A percentile compares a stretch with the other conserved stretches of the same genome.
phyloP scores from a whole-genome alignment of 192 early-diverging fungal species.

The Endogone sp. region DNA sequence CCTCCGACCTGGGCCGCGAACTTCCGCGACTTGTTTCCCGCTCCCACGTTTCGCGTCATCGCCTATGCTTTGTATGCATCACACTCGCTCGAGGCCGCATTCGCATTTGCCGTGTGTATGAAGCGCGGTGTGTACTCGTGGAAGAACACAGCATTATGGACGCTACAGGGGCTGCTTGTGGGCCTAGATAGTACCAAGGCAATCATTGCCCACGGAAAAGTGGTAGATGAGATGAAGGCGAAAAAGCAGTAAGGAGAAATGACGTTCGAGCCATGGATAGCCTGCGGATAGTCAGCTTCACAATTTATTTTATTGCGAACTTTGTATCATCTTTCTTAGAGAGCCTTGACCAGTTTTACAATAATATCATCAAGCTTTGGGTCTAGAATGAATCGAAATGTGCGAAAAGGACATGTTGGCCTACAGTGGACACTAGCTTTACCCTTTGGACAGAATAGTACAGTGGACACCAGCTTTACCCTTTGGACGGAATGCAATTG shows the following conservation, averaged over 20 bases:
- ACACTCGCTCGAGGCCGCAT: conserved; percentile 21
- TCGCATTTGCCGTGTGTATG: conserved; percentile 14
- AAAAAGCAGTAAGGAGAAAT: background rate
- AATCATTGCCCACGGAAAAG: background rate
- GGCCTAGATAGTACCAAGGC: conserved; percentile 17
- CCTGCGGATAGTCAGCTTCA: too few relatives aligned
- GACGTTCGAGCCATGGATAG: too few relatives aligned
- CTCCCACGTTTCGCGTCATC: background rate
- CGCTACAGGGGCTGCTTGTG: conserved; percentile 17
- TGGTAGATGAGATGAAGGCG: background rate
- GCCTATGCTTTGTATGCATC: background rate
- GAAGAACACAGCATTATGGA: conserved; percentile 27
- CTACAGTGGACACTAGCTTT: too few relatives aligned
- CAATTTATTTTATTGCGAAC: too few relatives aligned
- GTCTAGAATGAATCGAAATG: too few relatives aligned
- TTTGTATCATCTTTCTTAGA: too few relatives aligned
- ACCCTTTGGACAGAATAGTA: too few relatives aligned
- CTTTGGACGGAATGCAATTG: too few relatives aligned
- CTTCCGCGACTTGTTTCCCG: background rate
- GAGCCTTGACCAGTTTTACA: too few relatives aligned
- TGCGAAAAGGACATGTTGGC: too few relatives aligned
- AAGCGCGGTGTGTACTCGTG: conserved; percentile 23
- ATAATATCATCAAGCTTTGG: too few relatives aligned
- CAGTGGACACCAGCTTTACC: too few relatives aligned
- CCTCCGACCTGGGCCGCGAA: conserved; percentile 6